Base-by-base conservation (phyloP, 2,329 filamentous ascomycete genomes). In the Sporothrix brunneoviolacea region DNA sequence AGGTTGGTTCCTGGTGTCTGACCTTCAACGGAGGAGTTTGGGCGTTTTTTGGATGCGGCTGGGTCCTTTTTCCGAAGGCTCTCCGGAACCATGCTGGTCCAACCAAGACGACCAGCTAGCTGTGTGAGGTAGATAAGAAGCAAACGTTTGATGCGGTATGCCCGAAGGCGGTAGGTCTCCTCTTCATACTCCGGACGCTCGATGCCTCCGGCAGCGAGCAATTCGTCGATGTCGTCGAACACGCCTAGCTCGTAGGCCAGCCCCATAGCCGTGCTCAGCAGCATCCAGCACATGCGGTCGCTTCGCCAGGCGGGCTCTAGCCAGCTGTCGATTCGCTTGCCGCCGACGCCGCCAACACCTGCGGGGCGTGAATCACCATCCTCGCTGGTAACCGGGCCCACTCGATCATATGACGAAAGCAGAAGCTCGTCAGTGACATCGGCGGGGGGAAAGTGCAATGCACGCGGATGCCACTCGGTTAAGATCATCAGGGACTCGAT, bases 251-350 rank as follows among this genome's bases (percentile, higher is more conserved):
- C 93, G 58, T 95, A 95, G 0, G 88, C 89, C 33, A 97, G 73
- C 1, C 90, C 87, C 72, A 91, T 87, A 13, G 89, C 90, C 33
- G 90, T 94, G 62, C 89, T 94, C 27, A 97, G 76, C 13, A 97
- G 73, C 89, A 96, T 96, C 91, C 91, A 96, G 63, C 88, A 95
- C 88, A 96, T 95, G 49, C 90, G 86, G 62, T 96, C 91, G 57
- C 86, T 89, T 59, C 91, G 79, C 89, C 91, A 96, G 8, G 89
- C 91, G 3, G 93, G 93, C 65, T 98, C 93, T 4, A 97, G 80
- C 89, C 93, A 97, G 64, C 89, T 91, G 63, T 95, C 90, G 56
- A 96, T 93, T 24, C 90, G 76, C 64, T 87, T 84, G 9, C 88
- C 89, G 39, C 89, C 88, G 18, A 89, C 78, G 9, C 88, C 89